phyloP scores from a whole-genome alignment of 495 filamentous ascomycete genomes.

The Glarea lozoyensis region DNA sequence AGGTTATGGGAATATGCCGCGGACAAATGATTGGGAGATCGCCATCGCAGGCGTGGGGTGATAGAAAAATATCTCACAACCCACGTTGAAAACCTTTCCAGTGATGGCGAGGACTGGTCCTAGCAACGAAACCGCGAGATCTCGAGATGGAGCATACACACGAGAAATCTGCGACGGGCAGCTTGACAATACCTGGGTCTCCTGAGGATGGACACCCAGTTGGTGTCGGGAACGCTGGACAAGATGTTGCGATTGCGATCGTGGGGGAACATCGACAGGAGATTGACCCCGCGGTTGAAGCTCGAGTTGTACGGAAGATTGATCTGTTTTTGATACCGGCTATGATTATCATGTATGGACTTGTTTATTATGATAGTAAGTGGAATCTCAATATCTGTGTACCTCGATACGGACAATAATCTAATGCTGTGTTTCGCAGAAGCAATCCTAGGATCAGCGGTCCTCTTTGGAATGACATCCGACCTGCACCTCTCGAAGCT shows the following conservation, averaged over 20 bases:
- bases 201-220: background rate
- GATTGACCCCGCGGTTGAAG: conserved; percentile 43
- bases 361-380: conserved; percentile 73
- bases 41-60: too few relatives aligned
- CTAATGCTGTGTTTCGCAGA: conserved; percentile 23
- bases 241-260: conserved; percentile 29
- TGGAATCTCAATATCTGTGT: background rate
- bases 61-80: too few relatives aligned
- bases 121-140: too few relatives aligned
- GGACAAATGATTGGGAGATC: too few relatives aligned
- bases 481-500: conserved; percentile 49
- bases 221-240: background rate
- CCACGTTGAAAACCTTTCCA: too few relatives aligned
- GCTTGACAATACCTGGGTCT: background rate
- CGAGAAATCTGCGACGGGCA: background rate
- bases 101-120: too few relatives aligned
- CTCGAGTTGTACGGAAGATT: conserved; percentile 59
- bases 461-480: conserved; percentile 65
- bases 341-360: conserved; percentile 63
- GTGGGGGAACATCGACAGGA: conserved; percentile 41
- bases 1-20: too few relatives aligned
- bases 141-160: too few relatives aligned
- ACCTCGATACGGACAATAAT: background rate
- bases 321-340: conserved; percentile 61
- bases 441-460: conserved; percentile 65